Conservation (phyloP, 2,329 filamentous ascomycete species). For the Ophiocordyceps camponoti-floridani region DNA sequence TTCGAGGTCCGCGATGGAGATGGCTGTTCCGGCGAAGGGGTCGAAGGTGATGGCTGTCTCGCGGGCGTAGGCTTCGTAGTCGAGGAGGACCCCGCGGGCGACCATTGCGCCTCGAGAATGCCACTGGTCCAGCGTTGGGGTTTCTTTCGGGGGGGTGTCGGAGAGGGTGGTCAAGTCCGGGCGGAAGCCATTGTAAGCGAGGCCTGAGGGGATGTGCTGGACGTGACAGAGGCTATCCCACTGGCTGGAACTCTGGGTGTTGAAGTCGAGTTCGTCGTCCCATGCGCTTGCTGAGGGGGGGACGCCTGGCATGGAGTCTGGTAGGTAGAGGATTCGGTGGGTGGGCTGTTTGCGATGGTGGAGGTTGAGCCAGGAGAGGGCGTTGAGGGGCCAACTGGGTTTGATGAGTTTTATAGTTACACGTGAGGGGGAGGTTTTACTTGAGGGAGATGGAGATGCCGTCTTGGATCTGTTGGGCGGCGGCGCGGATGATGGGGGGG, state of each 20-base stretch:
- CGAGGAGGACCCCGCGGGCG: slow-evolving; percentile 36
- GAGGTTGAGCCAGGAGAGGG: slow-evolving; percentile 15
- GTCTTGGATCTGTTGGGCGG: slow-evolving; percentile 8
- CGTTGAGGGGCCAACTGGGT: slow-evolving; percentile 27
- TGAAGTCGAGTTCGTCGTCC: slow-evolving; percentile 34
- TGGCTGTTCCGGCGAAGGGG: slow-evolving; percentile 33
- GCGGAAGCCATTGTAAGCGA: slow-evolving; percentile 31
- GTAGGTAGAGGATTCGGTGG: slow-evolving; percentile 19
- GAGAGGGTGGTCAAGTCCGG: slow-evolving; percentile 16
- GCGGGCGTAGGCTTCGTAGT: slow-evolving; percentile 31
- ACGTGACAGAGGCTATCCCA: slow-evolving; percentile 36
- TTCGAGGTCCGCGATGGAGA: slow-evolving; percentile 35
- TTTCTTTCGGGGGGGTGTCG: slow-evolving; percentile 9
- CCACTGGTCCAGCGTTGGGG: slow-evolving; percentile 26
- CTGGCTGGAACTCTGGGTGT: slow-evolving; percentile 36
- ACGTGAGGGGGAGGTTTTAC: too few relatives aligned
- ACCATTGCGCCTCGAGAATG: slow-evolving; percentile 31
- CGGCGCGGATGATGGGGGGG: slow-evolving; percentile 15
- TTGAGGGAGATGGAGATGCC: slow-evolving; percentile 35
- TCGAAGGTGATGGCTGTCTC: slow-evolving; percentile 30
- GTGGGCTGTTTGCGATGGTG: slow-evolving; percentile 15
- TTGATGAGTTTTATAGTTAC: too few relatives aligned
- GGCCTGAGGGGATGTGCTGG: slow-evolving; percentile 21
- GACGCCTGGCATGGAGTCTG: slow-evolving; percentile 4
- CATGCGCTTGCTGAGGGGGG: slow-evolving; percentile 10